These are phyloP conservation scores for Boeremia lycopersici DNA, from an alignment of 2,329 filamentous ascomycete species.

Conservation along the genomic window DNA sequence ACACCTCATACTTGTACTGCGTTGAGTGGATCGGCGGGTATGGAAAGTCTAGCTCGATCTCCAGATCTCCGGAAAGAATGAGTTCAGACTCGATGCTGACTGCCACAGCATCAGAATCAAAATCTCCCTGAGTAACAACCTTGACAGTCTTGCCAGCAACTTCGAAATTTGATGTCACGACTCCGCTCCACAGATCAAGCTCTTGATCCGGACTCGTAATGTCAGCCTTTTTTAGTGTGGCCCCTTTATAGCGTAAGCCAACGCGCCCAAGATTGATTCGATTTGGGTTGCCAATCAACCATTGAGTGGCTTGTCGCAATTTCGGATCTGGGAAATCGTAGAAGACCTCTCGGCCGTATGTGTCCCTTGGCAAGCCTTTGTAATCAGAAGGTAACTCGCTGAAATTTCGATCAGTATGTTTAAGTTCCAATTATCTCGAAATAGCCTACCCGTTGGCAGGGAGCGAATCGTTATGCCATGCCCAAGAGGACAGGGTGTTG, in stretches of 20 bases:
- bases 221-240: constrained; percentile 23
- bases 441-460: constrained; percentile 42
- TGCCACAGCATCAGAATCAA: constrained; percentile 53
- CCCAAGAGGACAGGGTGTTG: constrained; percentile 50
- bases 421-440: constrained; percentile 3
- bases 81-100: constrained; percentile 53
- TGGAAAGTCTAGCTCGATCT: constrained; percentile 60
- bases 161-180: constrained; percentile 53
- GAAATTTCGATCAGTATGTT: neutral
- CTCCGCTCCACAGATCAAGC: constrained; percentile 58
- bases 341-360: constrained; percentile 50
- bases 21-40: constrained; percentile 48
- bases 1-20: constrained; percentile 47
- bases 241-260: constrained; percentile 51
- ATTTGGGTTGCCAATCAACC: constrained; percentile 60
- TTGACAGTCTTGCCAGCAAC: constrained; percentile 49
- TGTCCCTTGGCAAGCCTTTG: constrained; percentile 48
- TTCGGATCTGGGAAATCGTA: constrained; percentile 51
- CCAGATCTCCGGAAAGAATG: constrained; percentile 46
- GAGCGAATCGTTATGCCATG: constrained; percentile 53
- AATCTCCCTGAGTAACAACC: constrained; percentile 55
- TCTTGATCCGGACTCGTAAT: constrained; percentile 42
- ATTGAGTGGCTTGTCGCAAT: constrained; percentile 53
- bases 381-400: constrained; percentile 32
- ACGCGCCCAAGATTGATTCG: constrained; percentile 57